Evolutionary conservation across 1,284 basidiomycete genomes (phyloP).

Genomic region (Apiotrichum domesticum): DNA sequence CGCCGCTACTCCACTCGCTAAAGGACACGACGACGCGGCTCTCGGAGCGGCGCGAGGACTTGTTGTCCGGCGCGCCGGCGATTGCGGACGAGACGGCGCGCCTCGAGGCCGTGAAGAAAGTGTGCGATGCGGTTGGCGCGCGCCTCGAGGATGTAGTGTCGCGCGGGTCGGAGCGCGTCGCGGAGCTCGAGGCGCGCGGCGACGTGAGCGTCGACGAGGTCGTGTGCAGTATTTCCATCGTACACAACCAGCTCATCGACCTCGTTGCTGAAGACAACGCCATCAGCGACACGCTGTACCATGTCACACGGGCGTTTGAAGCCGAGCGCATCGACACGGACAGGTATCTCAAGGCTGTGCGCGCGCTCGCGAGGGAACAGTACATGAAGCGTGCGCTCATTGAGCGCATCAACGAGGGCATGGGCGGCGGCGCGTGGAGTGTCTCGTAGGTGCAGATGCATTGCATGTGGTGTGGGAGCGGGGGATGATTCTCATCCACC

Average conservation of each 20-base stretch:
- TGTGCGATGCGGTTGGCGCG: conserved; percentile 71
- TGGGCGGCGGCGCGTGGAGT: conserved; percentile 52
- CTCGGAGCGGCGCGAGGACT: conserved; percentile 70
- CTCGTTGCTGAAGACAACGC: conserved; percentile 97
- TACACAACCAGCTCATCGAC: conserved; percentile 93
- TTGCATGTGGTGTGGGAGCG: too few species aligned
- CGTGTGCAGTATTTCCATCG: conserved; percentile 88
- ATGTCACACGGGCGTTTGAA: conserved; percentile 88
- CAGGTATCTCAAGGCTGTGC: conserved; percentile 78
- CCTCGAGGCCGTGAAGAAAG: conserved; percentile 88
- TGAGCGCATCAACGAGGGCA: conserved; percentile 70
- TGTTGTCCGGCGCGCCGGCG: conserved; percentile 82
- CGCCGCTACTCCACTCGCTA: conserved; percentile 61
- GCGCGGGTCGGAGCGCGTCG: conserved; percentile 61
- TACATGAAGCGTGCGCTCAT: conserved; percentile 68
- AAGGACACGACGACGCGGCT: conserved; percentile 67
- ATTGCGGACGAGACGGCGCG: conserved; percentile 92
- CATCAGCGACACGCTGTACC: conserved; percentile 96
- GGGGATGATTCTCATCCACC: too few species aligned
- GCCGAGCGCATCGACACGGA: conserved; percentile 87
- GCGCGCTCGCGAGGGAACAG: conserved; percentile 85
- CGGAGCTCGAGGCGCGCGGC: conserved; percentile 60
- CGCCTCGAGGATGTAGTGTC: conserved; percentile 60
- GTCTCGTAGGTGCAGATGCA: neutral
- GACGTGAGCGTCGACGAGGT: conserved; percentile 72